Percentiles rank a stretch among this genome's conserved stretches.
Conservation (phyloP, 176 grass and related monocot genomes). For the Eragrostis nindensis region DNA sequence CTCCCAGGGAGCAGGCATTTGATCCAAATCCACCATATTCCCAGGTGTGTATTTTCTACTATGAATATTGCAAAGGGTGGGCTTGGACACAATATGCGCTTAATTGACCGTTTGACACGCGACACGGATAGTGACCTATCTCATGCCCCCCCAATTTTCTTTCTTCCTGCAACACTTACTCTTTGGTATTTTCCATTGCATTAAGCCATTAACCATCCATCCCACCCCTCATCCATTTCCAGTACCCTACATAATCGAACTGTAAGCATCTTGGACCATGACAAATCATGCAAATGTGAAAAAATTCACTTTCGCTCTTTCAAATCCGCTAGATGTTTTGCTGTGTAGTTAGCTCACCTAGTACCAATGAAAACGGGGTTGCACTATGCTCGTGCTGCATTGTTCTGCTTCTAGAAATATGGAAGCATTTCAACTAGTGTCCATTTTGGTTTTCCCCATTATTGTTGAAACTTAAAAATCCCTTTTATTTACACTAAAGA, state of each 20-base stretch:
- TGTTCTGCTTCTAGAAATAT: not conserved
- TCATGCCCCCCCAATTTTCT: not conserved
- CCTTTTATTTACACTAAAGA: not conserved
- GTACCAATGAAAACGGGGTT: not conserved
- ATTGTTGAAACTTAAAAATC: not conserved
- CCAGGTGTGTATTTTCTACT: slow-evolving; percentile 60
- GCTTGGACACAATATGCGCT: not conserved
- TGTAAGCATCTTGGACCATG: not conserved
- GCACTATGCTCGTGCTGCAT: not conserved
- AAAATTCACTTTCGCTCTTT: not conserved
- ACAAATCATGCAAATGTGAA: not conserved
- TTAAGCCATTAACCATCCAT: not conserved
- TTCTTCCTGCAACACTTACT: not conserved
- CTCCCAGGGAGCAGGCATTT: slow-evolving; percentile 49
- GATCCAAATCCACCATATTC: slow-evolving; percentile 53
- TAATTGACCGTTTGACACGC: too few relatives aligned
- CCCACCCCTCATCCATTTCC: not conserved
- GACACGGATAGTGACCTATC: too few relatives aligned
- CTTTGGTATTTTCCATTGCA: not conserved
- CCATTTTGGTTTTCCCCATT: not conserved
- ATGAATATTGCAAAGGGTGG: not conserved
- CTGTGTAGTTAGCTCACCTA: not conserved
- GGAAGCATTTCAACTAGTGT: not conserved
- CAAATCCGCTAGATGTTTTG: not conserved
- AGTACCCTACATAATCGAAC: not conserved